Percentiles rank a stretch among this genome's conserved stretches.
Conservation (phyloP, 768 basidiomycete genomes). For the Amanita brunnescens region DNA sequence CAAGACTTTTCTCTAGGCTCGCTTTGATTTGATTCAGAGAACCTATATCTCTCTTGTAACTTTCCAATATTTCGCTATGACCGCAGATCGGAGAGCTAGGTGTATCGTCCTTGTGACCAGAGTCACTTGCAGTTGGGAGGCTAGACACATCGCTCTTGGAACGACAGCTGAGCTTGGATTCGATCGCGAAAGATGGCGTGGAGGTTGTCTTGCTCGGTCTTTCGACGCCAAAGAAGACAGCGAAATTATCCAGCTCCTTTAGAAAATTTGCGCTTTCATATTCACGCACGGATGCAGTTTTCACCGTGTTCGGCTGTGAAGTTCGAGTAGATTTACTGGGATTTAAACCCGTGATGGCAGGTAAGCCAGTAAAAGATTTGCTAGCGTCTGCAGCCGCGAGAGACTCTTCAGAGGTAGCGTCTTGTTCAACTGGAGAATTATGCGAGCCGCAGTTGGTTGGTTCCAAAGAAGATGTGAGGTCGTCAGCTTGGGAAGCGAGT, state of each 20-base stretch:
- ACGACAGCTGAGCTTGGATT: too few species aligned
- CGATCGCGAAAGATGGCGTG: neutral
- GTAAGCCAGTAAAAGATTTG: too few species aligned
- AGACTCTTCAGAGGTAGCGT: too few species aligned
- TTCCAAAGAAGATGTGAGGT: neutral
- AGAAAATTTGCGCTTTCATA: neutral
- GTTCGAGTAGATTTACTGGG: neutral
- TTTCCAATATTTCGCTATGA: too few species aligned
- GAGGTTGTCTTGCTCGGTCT: neutral
- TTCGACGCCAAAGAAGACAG: neutral
- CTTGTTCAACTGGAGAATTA: too few species aligned
- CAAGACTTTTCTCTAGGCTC: neutral
- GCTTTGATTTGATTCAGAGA: neutral
- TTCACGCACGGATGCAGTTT: neutral
- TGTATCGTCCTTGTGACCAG: neutral
- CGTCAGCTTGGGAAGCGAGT: too few species aligned
- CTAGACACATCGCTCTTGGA: too few species aligned
- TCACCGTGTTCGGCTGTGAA: neutral
- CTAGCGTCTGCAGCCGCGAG: too few species aligned
- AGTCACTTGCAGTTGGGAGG: neutral
- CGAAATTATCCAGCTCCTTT: neutral
- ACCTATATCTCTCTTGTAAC: too few species aligned
- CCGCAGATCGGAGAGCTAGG: too few species aligned
- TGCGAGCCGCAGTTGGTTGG: neutral
- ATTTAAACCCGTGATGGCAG: neutral